Base-by-base conservation (phyloP, 1,284 basidiomycete species). In the Phellinidium pouzarii region DNA sequence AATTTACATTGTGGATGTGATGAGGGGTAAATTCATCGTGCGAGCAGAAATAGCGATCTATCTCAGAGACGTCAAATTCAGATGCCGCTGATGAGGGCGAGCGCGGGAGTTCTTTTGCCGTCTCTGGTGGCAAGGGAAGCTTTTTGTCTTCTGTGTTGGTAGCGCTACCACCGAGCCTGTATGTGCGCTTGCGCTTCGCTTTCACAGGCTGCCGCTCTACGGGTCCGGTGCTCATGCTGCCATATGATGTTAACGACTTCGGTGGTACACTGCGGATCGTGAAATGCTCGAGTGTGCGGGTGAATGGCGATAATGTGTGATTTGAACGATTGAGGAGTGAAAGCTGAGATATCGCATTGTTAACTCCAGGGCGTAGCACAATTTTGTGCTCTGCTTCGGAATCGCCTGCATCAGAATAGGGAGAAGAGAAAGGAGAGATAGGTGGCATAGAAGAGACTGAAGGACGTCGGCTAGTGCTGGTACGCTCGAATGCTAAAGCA, bases 231-330 rank as follows among this genome's bases (percentile, higher is more conserved):
- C 19, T 27, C 40, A 34, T 14, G 6, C 31, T 34, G 7, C 49
- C 38, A 44, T 9, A 59, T 59, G 44, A 61, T 62, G 19, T 61
- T 57, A 20, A 63, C 62, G 8, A 61, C 61, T 77, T 74, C 45
- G 77, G 87, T 1, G 88, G 91, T 36, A 87, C 87, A 56, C 86
- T 90, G 22, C 92, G 78, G 2, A 94, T 91, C 3, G 91, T 91
- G 64, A 94, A 94, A 68, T 95, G 92, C 57, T 88, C 84, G 42
- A 92, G 75, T 4, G 84, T 84, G 45, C 91, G 79, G 8, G 93
- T 94, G 66, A 93, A 95, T 0, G 93, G 93, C 1, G 87, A 91
- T 1, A 96, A 72, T 0, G 93, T 96, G 63, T 94, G 92, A 60
- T 94, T 91, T 2, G 90, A 91, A 58, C 86, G 78, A 20, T 81